Percentiles rank a stretch among this genome's conserved stretches.
These are phyloP conservation scores for Chara braunii DNA, from an alignment of 139 green algal species.

Conservation along the genomic window DNA sequence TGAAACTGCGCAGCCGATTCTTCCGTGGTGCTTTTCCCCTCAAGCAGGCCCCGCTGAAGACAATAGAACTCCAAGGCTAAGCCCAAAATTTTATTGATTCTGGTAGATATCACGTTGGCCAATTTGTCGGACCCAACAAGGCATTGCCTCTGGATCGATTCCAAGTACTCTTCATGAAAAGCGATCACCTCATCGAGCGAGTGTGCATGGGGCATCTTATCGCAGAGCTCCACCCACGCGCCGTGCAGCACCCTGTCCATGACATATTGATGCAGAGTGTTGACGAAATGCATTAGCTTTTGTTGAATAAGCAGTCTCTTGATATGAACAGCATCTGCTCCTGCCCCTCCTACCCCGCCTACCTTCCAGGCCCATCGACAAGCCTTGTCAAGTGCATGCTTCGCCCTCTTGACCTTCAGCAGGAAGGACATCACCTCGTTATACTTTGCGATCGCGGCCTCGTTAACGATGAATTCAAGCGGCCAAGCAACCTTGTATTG, in stretches of 20 bases:
- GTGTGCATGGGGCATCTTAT: neutral
- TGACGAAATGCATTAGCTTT: conserved; percentile 23
- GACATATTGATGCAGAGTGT: conserved; percentile 20
- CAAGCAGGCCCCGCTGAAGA: neutral
- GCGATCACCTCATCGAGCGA: conserved; percentile 11
- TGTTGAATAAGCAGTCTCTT: conserved; percentile 3
- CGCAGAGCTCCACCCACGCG: conserved; percentile 1
- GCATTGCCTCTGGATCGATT: conserved; percentile 18
- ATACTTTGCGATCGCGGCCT: conserved; percentile 1
- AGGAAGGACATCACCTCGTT: conserved; percentile 24
- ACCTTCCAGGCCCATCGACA: conserved; percentile 6
- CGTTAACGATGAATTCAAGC: conserved; percentile 12
- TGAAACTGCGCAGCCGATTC: neutral
- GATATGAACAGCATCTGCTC: no score
- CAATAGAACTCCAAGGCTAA: conserved; percentile 5
- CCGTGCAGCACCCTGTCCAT: conserved; percentile 20
- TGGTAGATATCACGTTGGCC: neutral
- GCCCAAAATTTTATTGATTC: conserved; percentile 5
- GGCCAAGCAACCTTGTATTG: conserved; percentile 15
- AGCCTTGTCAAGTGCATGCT: conserved; percentile 11
- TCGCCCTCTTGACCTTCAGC: conserved; percentile 22
- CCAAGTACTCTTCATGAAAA: conserved; percentile 2
- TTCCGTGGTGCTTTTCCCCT: neutral
- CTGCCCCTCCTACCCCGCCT: no score
- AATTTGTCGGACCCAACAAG: conserved; percentile 13